Evolutionary conservation across 2,329 filamentous ascomycete species (phyloP), one percentile per base, ranked within the genome.

Genomic region (Chlorencoelia australis): DNA sequence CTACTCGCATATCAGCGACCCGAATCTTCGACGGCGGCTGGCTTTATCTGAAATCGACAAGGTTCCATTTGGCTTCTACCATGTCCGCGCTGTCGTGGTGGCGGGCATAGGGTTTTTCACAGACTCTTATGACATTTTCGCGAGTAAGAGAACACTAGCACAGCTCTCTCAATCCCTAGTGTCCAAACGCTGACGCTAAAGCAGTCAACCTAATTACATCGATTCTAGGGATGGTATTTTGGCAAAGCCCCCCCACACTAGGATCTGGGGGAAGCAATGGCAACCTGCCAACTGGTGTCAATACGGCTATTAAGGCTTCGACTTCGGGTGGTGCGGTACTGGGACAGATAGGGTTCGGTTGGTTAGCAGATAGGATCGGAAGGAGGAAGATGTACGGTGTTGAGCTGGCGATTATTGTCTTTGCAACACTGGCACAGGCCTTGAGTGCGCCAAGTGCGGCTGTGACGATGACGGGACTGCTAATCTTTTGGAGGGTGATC

Each of bases 61-160:
- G 36, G 45, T 82, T 3, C 76, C 76, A 0, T 84, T 86, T 53
- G 78, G 81, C 47, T 73, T 80, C 62, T 81, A 83, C 57, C 82
- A 88, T 60, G 67, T 87, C 17, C 74, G 82, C 30, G 79, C 82
- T 37, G 69, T 86, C 3, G 59, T 82, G 5, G 82, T 89, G 3
- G 82, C 83, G 17, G 84, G 84, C 32, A 78, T 85, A 40, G 84
- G 84, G 34, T 89, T 91, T 66, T 86, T 89, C 55, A 79, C 84
- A 30, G 84, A 88, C 58, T 79, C 81, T 9, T 89, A 89, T 61
- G 76, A 74, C 48, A 83, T 87, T 49, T 91, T 91, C 57, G 80
- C 84, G 52, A 82, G 35, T 37, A 37, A 5, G 35, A 26, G 22
- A 22, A 2, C 9, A 19, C 17, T 4, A 4, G 3, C n/a, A n/a